A percentile compares a stretch with the other conserved stretches of the same genome.
These are phyloP conservation scores for Plasmodium sp. DNA, from an alignment of 169 alveolate species.

Conservation along the genomic window DNA sequence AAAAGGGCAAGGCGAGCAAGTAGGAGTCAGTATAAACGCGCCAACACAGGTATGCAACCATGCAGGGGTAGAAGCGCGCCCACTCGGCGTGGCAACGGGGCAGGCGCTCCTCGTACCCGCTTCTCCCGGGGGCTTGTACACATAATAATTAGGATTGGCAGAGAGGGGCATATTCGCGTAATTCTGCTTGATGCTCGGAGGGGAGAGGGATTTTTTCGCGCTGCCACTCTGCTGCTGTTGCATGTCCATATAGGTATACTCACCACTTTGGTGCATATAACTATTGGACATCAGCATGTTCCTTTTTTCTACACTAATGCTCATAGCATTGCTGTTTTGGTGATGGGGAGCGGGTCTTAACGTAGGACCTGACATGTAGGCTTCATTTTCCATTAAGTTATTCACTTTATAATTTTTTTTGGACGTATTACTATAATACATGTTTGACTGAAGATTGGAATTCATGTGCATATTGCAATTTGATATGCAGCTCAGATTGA, in stretches of 20 bases:
- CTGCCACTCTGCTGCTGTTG: constrained; percentile 3
- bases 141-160: constrained; percentile 6
- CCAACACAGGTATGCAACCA: background rate
- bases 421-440: background rate
- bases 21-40: background rate
- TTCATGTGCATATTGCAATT: constrained; percentile 8
- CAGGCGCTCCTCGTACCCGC: background rate
- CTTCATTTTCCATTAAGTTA: constrained; percentile 6
- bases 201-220: background rate
- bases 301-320: constrained; percentile 12
- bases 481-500: background rate
- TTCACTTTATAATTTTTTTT: constrained; percentile 45
- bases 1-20: background rate
- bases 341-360: constrained; percentile 27
- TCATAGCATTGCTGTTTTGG: constrained; percentile 4
- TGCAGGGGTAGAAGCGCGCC: background rate
- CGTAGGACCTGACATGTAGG: constrained; percentile 4
- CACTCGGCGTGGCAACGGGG: background rate
- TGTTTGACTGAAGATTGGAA: constrained; percentile 14
- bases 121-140: constrained; percentile 21
- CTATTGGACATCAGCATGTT: constrained; percentile 12
- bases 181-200: background rate
- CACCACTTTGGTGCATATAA: constrained; percentile 7
- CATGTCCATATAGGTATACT: constrained; percentile 17
- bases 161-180: constrained; percentile 5